A percentile compares a stretch with the other conserved stretches of the same genome.
Conservation (phyloP, 2,329 filamentous ascomycete species). For the Trichoderma polysporum region DNA sequence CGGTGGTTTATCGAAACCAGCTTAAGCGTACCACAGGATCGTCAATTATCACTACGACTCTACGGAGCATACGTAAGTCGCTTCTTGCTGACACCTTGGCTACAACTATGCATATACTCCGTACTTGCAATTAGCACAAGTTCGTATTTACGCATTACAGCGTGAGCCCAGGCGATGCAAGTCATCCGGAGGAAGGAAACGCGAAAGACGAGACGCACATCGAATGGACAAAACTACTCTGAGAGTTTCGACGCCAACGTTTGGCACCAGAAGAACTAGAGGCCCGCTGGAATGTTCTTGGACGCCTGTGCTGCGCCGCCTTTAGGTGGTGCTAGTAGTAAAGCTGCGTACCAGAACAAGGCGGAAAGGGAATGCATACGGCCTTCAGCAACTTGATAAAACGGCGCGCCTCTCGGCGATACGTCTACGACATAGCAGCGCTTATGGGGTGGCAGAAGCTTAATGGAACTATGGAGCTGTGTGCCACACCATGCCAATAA, state of each 20-base stretch:
- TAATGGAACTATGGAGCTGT: constrained; percentile 17
- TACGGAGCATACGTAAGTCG: background rate
- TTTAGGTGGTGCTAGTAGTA: background rate
- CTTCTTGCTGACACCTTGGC: constrained; percentile 4
- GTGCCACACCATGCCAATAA: constrained; percentile 17
- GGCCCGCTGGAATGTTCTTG: constrained; percentile 9
- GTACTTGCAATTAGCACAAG: background rate
- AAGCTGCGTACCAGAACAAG: background rate
- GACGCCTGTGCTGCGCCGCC: background rate
- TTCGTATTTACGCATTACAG: background rate
- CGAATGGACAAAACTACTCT: background rate
- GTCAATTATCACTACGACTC: background rate
- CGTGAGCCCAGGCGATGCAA: background rate
- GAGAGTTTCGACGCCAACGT: background rate
- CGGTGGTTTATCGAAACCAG: constrained; percentile 15
- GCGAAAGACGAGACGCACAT: background rate
- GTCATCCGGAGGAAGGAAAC: background rate
- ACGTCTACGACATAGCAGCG: background rate
- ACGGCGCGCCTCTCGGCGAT: constrained; percentile 20
- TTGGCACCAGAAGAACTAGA: background rate
- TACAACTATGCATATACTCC: background rate
- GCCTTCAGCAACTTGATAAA: constrained; percentile 6
- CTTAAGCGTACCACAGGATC: constrained; percentile 4
- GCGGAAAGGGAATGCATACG: background rate
- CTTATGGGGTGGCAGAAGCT: constrained; percentile 21